Base-by-base conservation (phyloP, 176 grass and related monocot genomes). In the Otatea glauca region DNA sequence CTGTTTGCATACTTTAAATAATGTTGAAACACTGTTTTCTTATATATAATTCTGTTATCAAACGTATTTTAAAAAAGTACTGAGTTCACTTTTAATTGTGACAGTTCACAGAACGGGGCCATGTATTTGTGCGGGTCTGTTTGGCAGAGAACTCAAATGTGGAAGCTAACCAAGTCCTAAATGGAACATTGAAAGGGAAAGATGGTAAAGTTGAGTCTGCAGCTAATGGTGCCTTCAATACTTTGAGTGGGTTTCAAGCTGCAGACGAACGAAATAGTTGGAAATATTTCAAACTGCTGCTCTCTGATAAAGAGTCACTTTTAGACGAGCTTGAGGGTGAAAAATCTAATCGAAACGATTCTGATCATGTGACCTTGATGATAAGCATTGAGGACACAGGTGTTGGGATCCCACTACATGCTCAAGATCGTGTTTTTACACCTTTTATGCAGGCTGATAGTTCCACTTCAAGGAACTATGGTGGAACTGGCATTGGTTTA, bases 381-480 rank as follows among this genome's bases (percentile, higher is more conserved):
- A 87, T 98, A 84, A 95, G 88, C 65, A 85, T 98, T 17, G 96
- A 95, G 67, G 96, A 98, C 80, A 98, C 96, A 8, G 96, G 96
- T 17, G 91, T 95, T 85, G 96, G 96, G 55, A 98, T 98, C 65
- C 96, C 93, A 75, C 65, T 93, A 58, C 83, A 88, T 58, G 96
- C 96, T 41, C 93, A 98, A 64, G 88, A 95, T 88, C 91, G 96
- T 65, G 93, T 98, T 41, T 98, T 98, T 63, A 90, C 81, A 8
- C 96, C 96, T 66, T 98, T 98, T 69, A 98, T 98, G 96, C 96
- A 98, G 72, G 93, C 88, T 25, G 93, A 98, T 80, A 98, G 96
- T 85, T 98, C 96, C 60, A 95, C 96, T 83, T 98, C 96, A 68
- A 91, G 96, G 72, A 98, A 86, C 44, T 95, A 98, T 83, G 93